Conservation (phyloP, 148 eudicot species). For the Vaccinium myrtillus region DNA sequence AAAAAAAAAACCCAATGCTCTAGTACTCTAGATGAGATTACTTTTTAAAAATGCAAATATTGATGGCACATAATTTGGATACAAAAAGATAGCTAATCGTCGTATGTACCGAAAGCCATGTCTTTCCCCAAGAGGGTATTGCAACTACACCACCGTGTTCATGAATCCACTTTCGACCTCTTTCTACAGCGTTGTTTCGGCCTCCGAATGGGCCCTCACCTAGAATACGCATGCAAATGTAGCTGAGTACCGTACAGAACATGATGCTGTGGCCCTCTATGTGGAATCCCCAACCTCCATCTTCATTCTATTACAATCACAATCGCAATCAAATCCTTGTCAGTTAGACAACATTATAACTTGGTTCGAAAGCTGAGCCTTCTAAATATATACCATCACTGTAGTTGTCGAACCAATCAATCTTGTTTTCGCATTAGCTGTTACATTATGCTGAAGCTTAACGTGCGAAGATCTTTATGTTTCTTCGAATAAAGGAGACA, state of each 20-base stretch:
- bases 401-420: background rate
- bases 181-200: conserved; percentile 13
- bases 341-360: background rate
- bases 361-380: background rate
- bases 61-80: background rate
- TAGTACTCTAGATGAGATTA: background rate
- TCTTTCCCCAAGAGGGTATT: conserved; percentile 29
- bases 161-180: conserved; percentile 23
- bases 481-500: background rate
- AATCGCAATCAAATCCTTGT: background rate
- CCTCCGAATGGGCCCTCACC: conserved; percentile 25
- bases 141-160: conserved; percentile 21
- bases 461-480: background rate
- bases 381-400: background rate
- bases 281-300: too few species aligned
- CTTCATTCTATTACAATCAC: background rate
- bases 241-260: too few species aligned
- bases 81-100: background rate
- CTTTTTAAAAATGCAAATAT: background rate
- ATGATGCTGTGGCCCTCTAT: too few species aligned
- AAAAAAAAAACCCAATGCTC: too few species aligned
- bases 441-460: background rate
- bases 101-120: conserved; percentile 18
- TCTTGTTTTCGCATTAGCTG: background rate
- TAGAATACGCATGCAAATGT: too few species aligned